Conservation (phyloP, 2,329 filamentous ascomycete species). For the Elsinoe australis region DNA sequence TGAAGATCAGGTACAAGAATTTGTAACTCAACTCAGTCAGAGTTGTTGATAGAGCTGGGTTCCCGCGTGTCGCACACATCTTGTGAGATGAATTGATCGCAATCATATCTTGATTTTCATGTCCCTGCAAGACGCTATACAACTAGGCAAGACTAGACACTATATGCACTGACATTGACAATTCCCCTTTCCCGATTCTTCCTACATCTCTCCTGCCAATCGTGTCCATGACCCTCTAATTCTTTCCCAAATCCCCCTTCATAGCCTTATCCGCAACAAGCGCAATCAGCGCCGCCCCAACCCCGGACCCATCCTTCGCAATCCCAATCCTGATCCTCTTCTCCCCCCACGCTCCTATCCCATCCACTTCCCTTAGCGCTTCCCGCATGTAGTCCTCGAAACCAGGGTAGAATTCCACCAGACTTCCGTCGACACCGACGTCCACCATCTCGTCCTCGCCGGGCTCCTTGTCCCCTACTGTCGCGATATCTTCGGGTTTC, state of each 20-base stretch:
- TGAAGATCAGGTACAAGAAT: slow-evolving; percentile 7
- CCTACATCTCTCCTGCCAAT: too few species aligned
- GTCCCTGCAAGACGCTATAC: too few species aligned
- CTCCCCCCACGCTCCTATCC: slow-evolving; percentile 70
- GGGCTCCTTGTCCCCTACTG: slow-evolving; percentile 26
- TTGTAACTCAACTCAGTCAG: too few species aligned
- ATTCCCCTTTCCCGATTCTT: too few species aligned
- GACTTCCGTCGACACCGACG: slow-evolving; percentile 85
- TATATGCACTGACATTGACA: too few species aligned
- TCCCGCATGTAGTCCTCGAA: slow-evolving; percentile 86
- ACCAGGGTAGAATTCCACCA: slow-evolving; percentile 92
- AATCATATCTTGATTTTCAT: too few species aligned
- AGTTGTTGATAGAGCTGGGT: too few species aligned
- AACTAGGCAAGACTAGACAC: too few species aligned
- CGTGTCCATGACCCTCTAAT: too few species aligned
- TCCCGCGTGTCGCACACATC: too few species aligned
- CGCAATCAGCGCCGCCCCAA: slow-evolving; percentile 92
- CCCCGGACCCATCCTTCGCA: slow-evolving; percentile 90
- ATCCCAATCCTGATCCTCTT: slow-evolving; percentile 88
- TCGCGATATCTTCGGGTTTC: slow-evolving; percentile 30
- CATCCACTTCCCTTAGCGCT: slow-evolving; percentile 65
- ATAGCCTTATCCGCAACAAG: slow-evolving; percentile 64
- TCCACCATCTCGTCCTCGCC: slow-evolving; percentile 66
- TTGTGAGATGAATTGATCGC: too few species aligned
- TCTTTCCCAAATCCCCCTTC: slow-evolving; percentile 25